Evolutionary conservation across 140 eudicot species (phyloP), one percentile per base, ranked within the genome.

Genomic region (Stevia rebaudiana): DNA sequence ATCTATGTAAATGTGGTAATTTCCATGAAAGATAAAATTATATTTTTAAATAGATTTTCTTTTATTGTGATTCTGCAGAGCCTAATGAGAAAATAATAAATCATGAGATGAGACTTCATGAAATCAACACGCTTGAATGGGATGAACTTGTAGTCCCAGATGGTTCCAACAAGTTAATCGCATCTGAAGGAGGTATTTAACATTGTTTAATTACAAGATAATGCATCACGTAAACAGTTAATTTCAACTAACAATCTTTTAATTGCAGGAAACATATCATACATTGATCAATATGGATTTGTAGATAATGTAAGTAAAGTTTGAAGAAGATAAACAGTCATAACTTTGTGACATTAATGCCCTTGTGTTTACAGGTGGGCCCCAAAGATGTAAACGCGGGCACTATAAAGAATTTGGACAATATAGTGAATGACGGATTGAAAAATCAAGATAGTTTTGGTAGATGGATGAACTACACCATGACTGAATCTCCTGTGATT

Each of bases 91-190:
- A 75, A 19, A 61, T 88, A 37, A 64, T 75, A 65, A 78, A 73
- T 71, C 87, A 92, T 78, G 82, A 81, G 68, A 75, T 77, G 82
- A 83, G 75, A 76, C 89, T 92, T 66, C 98, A 75, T 65, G 98
- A 88, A 82, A 77, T 92, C 36, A 92, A 92, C 78, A 88, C 95
- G n/a, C 95, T 88, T 61, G 98, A 85, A 17, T 92, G 98, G 98
- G 96, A 92, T 67, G 96, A 92, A 60, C 98, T 92, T 69, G 75
- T 92, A 65, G 79, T 69, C 71, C 82, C 83, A 18, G 79, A 70
- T 73, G 95, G 76, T 72, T 55, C 80, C 61, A 75, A 73, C 63
- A 78, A 73, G 48, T 54, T 40, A 65, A 71, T 30, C 52, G 24
- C 74, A n/a, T 67, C 76, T 12, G 80, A 74, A 61, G 74, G 67